A percentile compares a stretch with the other conserved stretches of the same genome.
Conservation (phyloP, 148 eudicot species). For the Spergularia marina region DNA sequence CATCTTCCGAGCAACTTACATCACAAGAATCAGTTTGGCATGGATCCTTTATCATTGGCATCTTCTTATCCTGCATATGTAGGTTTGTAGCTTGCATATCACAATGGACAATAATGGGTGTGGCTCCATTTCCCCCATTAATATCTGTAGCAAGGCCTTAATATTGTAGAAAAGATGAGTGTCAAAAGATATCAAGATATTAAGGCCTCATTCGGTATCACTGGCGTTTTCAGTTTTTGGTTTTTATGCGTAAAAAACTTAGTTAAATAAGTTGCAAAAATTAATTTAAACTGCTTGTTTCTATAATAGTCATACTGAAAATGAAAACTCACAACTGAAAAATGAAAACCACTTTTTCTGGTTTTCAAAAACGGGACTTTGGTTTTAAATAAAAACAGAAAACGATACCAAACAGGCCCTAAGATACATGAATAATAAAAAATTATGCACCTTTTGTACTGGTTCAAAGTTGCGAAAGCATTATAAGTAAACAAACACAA, state of each 20-base stretch:
- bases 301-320: no score
- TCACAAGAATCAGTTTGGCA: constrained; percentile 18
- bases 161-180: not conserved
- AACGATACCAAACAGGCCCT: no score
- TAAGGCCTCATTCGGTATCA: no score
- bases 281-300: no score
- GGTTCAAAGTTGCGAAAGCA: not conserved
- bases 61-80: constrained; percentile 8
- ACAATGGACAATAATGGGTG: constrained; percentile 2
- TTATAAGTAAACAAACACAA: not conserved
- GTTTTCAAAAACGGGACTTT: no score
- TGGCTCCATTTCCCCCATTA: constrained; percentile 19
- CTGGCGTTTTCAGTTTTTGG: no score
- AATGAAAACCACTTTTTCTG: no score
- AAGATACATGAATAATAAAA: constrained; percentile 4
- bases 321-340: no score
- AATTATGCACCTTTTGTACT: not conserved
- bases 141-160: constrained; percentile 12
- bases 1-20: constrained; percentile 9
- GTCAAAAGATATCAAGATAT: not conserved
- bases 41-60: constrained; percentile 20
- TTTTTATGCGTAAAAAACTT: no score
- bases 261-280: no score
- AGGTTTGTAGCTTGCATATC: not conserved
- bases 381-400: no score